A percentile compares a stretch with the other conserved stretches of the same genome.
phyloP scores from a whole-genome alignment of 2,329 filamentous ascomycete species.

The Cordyceps farinosa region DNA sequence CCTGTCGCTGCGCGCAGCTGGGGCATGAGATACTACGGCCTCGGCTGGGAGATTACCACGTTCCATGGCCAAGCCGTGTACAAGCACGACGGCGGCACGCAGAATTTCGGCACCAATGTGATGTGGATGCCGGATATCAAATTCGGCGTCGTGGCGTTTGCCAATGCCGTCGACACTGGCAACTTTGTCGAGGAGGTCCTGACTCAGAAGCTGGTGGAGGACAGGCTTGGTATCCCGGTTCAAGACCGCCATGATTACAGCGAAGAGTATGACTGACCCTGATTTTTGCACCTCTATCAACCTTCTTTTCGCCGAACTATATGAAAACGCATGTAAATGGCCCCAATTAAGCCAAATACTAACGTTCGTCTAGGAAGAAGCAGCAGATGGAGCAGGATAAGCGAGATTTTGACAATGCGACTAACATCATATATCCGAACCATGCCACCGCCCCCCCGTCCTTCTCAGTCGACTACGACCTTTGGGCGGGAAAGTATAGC shows the following conservation, averaged over 20 bases:
- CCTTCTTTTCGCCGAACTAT: neutral
- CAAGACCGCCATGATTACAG: conserved; percentile 19
- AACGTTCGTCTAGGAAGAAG: neutral
- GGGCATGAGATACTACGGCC: conserved; percentile 19
- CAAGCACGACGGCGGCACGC: conserved; percentile 20
- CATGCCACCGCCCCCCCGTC: conserved; percentile 22
- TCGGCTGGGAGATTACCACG: conserved; percentile 21
- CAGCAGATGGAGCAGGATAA: neutral
- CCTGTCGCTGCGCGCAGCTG: neutral
- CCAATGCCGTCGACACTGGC: conserved; percentile 39
- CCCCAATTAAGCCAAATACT: neutral
- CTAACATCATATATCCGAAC: neutral
- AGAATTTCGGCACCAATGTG: conserved; percentile 20
- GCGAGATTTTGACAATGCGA: neutral
- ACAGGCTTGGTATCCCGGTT: conserved; percentile 16
- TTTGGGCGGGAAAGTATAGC: conserved; percentile 35
- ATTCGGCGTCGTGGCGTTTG: conserved; percentile 22
- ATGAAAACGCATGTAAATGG: neutral
- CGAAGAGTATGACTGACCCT: neutral
- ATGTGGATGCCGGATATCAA: conserved; percentile 22
- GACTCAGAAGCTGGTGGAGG: conserved; percentile 22
- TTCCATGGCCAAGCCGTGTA: conserved; percentile 21
- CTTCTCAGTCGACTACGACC: conserved; percentile 31
- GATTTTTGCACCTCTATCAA: neutral
- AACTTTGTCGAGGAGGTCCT: conserved; percentile 25